These are phyloP conservation scores for Agaricus blazei DNA, from an alignment of 768 basidiomycete genomes.

Conservation along the genomic window DNA sequence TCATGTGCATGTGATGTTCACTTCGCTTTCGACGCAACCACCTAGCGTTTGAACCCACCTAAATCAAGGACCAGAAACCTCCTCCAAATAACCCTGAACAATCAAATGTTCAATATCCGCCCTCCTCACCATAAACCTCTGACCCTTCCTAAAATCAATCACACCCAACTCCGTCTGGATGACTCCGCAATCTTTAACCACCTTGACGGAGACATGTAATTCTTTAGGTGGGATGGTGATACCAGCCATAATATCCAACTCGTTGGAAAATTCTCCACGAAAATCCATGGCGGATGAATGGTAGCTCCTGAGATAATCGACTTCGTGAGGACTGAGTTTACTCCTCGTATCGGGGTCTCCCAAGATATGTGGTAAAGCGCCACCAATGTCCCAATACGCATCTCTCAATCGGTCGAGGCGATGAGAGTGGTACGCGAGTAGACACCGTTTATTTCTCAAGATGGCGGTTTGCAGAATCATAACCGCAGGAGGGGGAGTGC, in stretches of 20 bases:
- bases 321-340: slow-evolving; percentile 45
- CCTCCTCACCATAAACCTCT: slow-evolving; percentile 83
- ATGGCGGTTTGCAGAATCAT: slow-evolving; percentile 88
- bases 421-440: slow-evolving; percentile 90
- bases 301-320: slow-evolving; percentile 80
- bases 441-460: slow-evolving; percentile 90
- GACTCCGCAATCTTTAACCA: slow-evolving; percentile 84
- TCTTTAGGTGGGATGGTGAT: slow-evolving; percentile 85
- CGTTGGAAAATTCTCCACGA: slow-evolving; percentile 77
- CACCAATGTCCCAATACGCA: slow-evolving; percentile 87
- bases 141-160: slow-evolving; percentile 86
- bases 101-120: slow-evolving; percentile 93
- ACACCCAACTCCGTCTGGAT: slow-evolving; percentile 90
- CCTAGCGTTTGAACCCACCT: too few species aligned
- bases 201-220: slow-evolving; percentile 81
- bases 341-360: slow-evolving; percentile 59
- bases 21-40: too few species aligned
- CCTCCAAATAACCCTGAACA: slow-evolving; percentile 88
- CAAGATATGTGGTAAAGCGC: slow-evolving; percentile 81
- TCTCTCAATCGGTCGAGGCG: slow-evolving; percentile 79
- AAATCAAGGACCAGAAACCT: slow-evolving; percentile 41
- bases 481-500: slow-evolving; percentile 50
- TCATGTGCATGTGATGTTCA: too few species aligned
- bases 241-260: slow-evolving; percentile 82
- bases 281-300: slow-evolving; percentile 78